Percentiles rank a stretch among this genome's conserved stretches.
These are phyloP conservation scores for Diaporthe caulivora DNA, from an alignment of 2,329 filamentous ascomycete genomes.

Conservation along the genomic window DNA sequence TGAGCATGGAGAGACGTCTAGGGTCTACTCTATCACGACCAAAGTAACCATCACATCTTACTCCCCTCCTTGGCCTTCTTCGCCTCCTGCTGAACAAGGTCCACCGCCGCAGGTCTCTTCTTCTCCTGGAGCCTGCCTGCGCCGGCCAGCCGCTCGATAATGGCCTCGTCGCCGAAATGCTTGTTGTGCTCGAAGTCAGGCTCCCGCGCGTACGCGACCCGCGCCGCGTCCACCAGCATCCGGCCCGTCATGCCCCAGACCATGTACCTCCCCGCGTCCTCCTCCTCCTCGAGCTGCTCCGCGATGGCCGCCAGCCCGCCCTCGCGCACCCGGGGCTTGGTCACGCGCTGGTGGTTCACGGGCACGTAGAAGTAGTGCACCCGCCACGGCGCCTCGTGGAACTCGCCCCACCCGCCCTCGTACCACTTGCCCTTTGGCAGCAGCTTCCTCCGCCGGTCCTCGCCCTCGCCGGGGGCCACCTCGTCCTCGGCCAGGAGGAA, in stretches of 20 bases:
- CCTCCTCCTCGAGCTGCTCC: conserved; percentile 60
- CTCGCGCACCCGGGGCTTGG: conserved; percentile 62
- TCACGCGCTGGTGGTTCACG: conserved; percentile 76
- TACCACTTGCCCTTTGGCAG: conserved; percentile 80
- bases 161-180: conserved; percentile 64
- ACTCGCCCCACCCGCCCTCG: conserved; percentile 83
- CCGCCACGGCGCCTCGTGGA: conserved; percentile 82
- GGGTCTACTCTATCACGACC: conserved; percentile 43
- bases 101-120: conserved; percentile 49
- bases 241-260: conserved; percentile 97
- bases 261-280: conserved; percentile 73
- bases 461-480: conserved; percentile 50
- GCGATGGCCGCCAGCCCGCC: conserved; percentile 58
- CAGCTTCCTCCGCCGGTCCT: conserved; percentile 47
- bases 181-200: conserved; percentile 83
- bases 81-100: conserved; percentile 50
- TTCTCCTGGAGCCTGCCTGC: conserved; percentile 62
- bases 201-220: conserved; percentile 84
- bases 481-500: conserved; percentile 78
- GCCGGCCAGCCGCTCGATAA: conserved; percentile 60
- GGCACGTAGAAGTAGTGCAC: conserved; percentile 96
- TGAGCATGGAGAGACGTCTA: conserved; percentile 39
- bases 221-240: conserved; percentile 88
- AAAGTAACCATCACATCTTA: conserved; percentile 53
- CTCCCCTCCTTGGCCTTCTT: conserved; percentile 49